Conservation (phyloP, 176 grass and related monocot genomes). For the Avena sativa region DNA sequence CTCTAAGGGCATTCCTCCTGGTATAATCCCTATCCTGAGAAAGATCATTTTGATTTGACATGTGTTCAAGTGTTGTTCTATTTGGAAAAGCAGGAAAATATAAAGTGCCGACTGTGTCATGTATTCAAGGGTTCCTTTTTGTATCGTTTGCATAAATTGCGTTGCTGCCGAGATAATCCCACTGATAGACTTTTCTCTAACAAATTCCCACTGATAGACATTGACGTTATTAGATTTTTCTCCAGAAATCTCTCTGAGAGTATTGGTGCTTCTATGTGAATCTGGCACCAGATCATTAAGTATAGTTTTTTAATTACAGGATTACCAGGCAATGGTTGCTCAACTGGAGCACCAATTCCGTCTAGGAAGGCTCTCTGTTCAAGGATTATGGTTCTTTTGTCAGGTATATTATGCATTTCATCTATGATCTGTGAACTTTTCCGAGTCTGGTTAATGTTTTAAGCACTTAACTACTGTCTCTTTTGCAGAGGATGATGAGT, state of each 20-base stretch:
- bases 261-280: conserved; percentile 38
- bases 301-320: conserved; percentile 54
- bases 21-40: conserved; percentile 47
- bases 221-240: conserved; percentile 5
- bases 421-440: background rate
- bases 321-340: conserved; percentile 99
- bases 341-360: conserved; percentile 93
- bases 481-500: conserved; percentile 90
- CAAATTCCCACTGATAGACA: background rate
- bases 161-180: background rate
- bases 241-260: conserved; percentile 2
- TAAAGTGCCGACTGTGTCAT: conserved; percentile 4
- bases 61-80: conserved; percentile 27
- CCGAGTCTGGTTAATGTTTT: conserved; percentile 24
- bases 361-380: conserved; percentile 86
- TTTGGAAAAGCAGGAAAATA: background rate
- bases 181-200: background rate
- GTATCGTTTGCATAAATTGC: conserved; percentile 28
- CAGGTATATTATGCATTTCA: conserved; percentile 58
- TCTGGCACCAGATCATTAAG: conserved; percentile 22
- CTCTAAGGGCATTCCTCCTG: conserved; percentile 85
- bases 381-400: conserved; percentile 94
- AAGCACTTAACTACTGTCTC: conserved; percentile 37
- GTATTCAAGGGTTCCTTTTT: conserved; percentile 8
- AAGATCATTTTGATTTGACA: conserved; percentile 10